Conservation (phyloP, 164 flowering plant species). For the Santalum album region DNA sequence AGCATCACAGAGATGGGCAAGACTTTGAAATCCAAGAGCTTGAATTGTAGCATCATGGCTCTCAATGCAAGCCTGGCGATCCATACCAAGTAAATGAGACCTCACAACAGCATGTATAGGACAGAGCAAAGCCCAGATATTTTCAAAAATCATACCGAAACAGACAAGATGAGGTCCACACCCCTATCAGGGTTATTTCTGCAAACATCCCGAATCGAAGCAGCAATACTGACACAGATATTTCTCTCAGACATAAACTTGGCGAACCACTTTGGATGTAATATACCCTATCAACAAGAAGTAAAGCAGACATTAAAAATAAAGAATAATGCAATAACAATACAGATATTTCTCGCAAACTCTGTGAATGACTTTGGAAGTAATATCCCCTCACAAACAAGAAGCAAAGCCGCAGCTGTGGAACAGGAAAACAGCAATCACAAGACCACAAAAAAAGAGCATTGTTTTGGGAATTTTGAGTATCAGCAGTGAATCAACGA, state of each 20-base stretch:
- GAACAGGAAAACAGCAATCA: conserved; percentile 1
- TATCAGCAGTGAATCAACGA: not conserved
- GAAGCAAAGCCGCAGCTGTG: conserved; percentile 2
- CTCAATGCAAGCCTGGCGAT: conserved; percentile 79
- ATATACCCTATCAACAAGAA: conserved; percentile 35
- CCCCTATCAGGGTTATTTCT: conserved; percentile 87
- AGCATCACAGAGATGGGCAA: conserved; percentile 93
- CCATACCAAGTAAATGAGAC: not conserved
- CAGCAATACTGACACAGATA: conserved; percentile 71
- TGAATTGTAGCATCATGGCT: conserved; percentile 45
- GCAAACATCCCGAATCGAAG: conserved; percentile 82
- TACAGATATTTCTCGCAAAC: conserved; percentile 40
- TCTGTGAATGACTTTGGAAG: conserved; percentile 49
- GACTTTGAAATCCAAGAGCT: conserved; percentile 83
- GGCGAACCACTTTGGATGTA: conserved; percentile 49
- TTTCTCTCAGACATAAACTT: conserved; percentile 36
- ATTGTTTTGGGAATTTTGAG: not conserved
- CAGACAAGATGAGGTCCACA: conserved; percentile 89
- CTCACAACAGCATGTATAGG: conserved; percentile 4
- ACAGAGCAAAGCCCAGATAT: conserved; percentile 7
- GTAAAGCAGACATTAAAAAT: not conserved
- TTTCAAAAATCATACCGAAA: conserved; percentile 47
- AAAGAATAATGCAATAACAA: conserved; percentile 91
- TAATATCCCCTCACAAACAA: conserved; percentile 41
- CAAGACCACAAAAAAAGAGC: not conserved